phyloP scores from a whole-genome alignment of 305 asterid genomes.

The Fraxinus sp. region DNA sequence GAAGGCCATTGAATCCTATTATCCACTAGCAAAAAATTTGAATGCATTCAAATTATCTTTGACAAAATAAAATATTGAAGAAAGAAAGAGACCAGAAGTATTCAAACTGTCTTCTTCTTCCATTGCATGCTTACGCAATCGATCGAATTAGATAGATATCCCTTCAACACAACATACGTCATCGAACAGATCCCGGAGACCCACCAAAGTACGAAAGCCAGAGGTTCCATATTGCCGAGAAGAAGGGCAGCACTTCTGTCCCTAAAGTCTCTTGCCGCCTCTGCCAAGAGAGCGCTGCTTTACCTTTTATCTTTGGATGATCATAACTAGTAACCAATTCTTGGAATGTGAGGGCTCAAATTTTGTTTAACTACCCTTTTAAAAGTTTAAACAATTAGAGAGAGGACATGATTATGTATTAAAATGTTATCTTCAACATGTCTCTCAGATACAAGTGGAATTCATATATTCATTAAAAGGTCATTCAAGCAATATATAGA shows the following conservation, averaged over 20 bases:
- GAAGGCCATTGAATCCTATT: constrained; percentile 16
- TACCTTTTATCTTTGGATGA: background rate
- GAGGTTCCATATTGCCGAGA: too few species aligned
- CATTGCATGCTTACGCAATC: background rate
- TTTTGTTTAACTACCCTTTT: background rate
- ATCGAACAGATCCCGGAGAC: too few species aligned
- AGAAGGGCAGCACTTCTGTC: too few species aligned
- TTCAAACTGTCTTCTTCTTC: background rate
- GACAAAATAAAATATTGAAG: background rate
- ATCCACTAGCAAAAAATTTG: background rate
- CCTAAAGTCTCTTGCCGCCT: too few species aligned
- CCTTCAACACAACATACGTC: too few species aligned
- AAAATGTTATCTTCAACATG: background rate
- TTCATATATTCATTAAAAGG: background rate
- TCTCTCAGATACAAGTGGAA: too few species aligned
- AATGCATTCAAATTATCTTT: background rate
- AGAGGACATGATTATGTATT: background rate
- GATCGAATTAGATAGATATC: too few species aligned
- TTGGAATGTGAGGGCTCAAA: background rate
- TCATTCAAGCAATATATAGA: background rate
- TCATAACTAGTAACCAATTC: background rate
- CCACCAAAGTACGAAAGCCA: too few species aligned
- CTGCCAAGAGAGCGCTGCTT: too few species aligned
- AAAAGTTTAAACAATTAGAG: too few species aligned
- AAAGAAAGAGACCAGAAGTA: background rate